Conservation (phyloP, 176 grass and related monocot species). For the Ananas comosus region DNA sequence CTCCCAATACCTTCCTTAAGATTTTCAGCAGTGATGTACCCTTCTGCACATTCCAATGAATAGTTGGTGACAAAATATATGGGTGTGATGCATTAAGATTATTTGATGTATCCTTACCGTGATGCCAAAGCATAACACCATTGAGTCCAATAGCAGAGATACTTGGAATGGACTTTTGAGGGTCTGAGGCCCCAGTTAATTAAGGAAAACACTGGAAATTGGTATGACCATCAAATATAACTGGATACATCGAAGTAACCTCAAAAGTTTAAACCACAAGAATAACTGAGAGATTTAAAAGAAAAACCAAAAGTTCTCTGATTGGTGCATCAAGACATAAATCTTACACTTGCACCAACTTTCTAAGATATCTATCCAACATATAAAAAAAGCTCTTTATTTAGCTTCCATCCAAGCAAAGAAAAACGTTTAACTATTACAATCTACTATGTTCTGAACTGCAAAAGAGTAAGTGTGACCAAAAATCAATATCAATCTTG, state of each 20-base stretch:
- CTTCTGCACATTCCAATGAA: conserved; percentile 45
- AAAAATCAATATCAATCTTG: too few relatives aligned
- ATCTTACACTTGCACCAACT: neutral
- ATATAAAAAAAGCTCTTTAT: neutral
- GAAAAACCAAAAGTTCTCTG: neutral
- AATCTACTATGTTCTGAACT: too few relatives aligned
- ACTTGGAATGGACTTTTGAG: conserved; percentile 74
- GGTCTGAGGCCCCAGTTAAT: conserved; percentile 47
- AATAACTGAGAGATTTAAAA: too few relatives aligned
- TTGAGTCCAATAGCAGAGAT: conserved; percentile 82
- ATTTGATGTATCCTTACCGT: conserved; percentile 48
- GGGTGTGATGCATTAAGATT: neutral
- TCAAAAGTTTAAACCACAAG: neutral
- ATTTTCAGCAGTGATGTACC: conserved; percentile 54
- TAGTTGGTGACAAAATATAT: neutral
- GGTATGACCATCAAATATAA: conserved; percentile 9
- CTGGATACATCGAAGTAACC: neutral
- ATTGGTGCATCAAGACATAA: neutral
- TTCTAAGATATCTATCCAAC: neutral
- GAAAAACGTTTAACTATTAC: too few relatives aligned
- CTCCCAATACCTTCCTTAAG: conserved; percentile 70
- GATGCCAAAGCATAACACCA: conserved; percentile 78
- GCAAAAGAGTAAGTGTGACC: too few relatives aligned
- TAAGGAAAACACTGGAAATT: conserved; percentile 38
- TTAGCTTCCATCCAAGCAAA: too few relatives aligned